These are phyloP conservation scores for Serpula lacrymans DNA, from an alignment of 768 basidiomycete species.

Conservation along the genomic window DNA sequence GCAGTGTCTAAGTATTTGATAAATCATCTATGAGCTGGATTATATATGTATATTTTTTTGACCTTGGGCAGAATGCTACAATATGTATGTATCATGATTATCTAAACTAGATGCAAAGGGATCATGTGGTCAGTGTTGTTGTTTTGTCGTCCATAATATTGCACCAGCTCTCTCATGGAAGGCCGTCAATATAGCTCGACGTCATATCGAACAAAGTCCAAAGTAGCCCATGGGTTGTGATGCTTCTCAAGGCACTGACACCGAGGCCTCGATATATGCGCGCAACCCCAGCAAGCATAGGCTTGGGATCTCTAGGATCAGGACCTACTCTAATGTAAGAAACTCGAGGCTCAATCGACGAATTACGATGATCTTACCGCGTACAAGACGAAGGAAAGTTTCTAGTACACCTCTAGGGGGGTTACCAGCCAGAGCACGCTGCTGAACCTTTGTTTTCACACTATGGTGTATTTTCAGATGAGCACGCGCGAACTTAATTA, in stretches of 20 bases:
- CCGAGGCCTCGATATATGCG: constrained; percentile 93
- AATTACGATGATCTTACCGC: constrained; percentile 47
- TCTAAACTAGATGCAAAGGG: constrained; percentile 12
- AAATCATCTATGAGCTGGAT: too few species aligned
- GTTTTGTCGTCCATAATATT: too few species aligned
- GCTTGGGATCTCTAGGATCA: constrained; percentile 74
- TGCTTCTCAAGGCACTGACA: constrained; percentile 87
- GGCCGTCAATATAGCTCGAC: constrained; percentile 66
- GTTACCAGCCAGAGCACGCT: constrained; percentile 81
- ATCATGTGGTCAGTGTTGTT: neutral
- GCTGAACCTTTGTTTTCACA: constrained; percentile 95
- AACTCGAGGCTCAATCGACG: neutral
- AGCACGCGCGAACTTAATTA: too few species aligned
- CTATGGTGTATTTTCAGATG: constrained; percentile 39
- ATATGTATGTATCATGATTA: constrained; percentile 18
- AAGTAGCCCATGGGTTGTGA: constrained; percentile 89
- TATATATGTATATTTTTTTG: constrained; percentile 4
- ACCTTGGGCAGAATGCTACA: constrained; percentile 15
- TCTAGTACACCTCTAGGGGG: constrained; percentile 66
- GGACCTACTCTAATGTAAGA: constrained; percentile 48
- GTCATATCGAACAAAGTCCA: constrained; percentile 93
- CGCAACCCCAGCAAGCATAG: constrained; percentile 70
- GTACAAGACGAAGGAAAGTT: constrained; percentile 74
- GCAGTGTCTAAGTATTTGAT: too few species aligned
- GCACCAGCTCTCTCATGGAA: constrained; percentile 32